Conservation (phyloP, 768 basidiomycete genomes). For the Myochromella boudieri region DNA sequence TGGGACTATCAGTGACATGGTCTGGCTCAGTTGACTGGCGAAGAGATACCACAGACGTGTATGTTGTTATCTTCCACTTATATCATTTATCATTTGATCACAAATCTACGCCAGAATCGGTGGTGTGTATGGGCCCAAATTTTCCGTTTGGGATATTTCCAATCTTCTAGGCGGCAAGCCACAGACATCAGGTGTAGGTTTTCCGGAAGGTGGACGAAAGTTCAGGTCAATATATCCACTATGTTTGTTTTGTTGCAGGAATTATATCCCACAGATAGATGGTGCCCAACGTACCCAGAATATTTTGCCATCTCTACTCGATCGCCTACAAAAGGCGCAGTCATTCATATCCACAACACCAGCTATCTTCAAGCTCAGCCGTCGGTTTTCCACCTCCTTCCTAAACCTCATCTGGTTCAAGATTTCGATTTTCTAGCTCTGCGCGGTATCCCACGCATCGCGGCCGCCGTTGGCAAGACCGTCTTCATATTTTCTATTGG, state of each 20-base stretch:
- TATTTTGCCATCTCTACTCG: conserved; percentile 76
- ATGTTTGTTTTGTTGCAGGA: background rate
- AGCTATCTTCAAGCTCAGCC: conserved; percentile 66
- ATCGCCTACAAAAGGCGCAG: conserved; percentile 58
- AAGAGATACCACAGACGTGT: conserved; percentile 71
- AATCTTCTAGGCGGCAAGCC: conserved; percentile 76
- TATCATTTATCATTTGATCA: conserved; percentile 2
- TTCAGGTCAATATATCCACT: conserved; percentile 53
- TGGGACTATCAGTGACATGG: conserved; percentile 45
- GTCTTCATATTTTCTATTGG: conserved; percentile 65
- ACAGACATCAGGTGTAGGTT: conserved; percentile 55
- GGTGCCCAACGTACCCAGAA: conserved; percentile 75
- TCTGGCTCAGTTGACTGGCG: conserved; percentile 71
- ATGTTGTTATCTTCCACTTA: conserved; percentile 21
- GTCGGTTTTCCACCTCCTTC: conserved; percentile 53
- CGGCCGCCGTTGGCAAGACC: conserved; percentile 60
- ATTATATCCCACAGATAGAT: conserved; percentile 39
- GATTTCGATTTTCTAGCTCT: conserved; percentile 77
- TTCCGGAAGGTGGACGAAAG: conserved; percentile 62
- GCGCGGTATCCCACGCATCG: conserved; percentile 64
- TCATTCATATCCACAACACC: conserved; percentile 68
- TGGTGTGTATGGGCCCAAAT: conserved; percentile 68
- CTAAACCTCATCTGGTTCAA: conserved; percentile 62
- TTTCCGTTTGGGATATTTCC: conserved; percentile 76
- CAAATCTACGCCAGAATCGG: conserved; percentile 53